Conservation (phyloP, 2,329 filamentous ascomycete species). For the Ceratocystis huliohia region DNA sequence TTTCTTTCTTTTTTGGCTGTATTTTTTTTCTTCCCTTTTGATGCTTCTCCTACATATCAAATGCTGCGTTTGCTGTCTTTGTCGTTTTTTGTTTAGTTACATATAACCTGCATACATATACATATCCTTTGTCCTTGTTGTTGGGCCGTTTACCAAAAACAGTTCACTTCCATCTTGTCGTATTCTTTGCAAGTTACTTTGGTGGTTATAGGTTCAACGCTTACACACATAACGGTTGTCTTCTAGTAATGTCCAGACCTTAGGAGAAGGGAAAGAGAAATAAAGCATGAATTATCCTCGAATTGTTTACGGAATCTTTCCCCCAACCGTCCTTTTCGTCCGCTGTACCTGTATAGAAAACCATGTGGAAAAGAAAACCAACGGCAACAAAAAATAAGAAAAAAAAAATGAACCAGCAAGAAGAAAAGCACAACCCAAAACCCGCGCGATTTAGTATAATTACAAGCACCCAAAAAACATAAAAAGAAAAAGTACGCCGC, state of each 20-base stretch:
- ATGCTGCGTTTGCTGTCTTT: not conserved
- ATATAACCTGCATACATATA: conserved; percentile 9
- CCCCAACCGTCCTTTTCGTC: no score
- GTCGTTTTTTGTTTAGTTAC: not conserved
- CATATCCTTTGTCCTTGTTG: not conserved
- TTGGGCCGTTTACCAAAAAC: not conserved
- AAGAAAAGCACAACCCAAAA: not conserved
- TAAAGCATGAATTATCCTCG: not conserved
- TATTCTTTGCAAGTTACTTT: no score
- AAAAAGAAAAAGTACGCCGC: not conserved
- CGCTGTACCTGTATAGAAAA: not conserved
- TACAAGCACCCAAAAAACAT: not conserved
- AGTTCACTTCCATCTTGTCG: not conserved
- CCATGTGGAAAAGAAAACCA: not conserved
- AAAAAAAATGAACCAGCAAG: not conserved
- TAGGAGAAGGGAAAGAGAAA: not conserved
- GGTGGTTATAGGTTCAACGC: not conserved
- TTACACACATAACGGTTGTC: not conserved
- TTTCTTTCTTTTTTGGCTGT: not conserved
- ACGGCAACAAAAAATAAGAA: not conserved
- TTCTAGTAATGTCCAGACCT: not conserved
- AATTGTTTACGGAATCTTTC: not conserved
- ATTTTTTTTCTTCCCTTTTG: conserved; percentile 2
- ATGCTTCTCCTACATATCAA: conserved; percentile 1
- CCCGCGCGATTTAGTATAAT: not conserved